Base-by-base conservation (phyloP, 2,329 filamentous ascomycete genomes). In the Fusarium ramigenum region DNA sequence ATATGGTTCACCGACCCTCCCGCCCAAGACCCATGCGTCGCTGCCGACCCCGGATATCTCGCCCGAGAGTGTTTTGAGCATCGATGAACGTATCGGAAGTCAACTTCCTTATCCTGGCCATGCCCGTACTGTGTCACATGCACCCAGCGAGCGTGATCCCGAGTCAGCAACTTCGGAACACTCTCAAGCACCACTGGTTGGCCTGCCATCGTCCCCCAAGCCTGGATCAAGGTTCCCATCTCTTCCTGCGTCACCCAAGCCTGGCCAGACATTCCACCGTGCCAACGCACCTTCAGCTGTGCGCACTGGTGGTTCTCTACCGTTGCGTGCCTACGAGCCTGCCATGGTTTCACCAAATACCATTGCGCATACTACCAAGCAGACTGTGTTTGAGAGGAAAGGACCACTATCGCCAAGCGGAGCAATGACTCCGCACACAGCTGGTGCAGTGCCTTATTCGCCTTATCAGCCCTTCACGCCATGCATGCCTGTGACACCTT, bases 381-480 rank as follows among this genome's bases (percentile, higher is more conserved):
- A 91, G 79, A 92, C 90, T 0, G 88, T 91, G 3, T 89, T 92
- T 70, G 90, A 92, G 77, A 84, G 90, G 37, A 84, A 82, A 28
- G 83, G 82, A 1, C 87, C 88, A 4, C 77, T 89, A 63, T 89
- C 89, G 7, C 90, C 91, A 6, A 82, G 82, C 1, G 89, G 87
- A 2, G 84, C 89, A 30, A 88, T 87, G 50, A 92, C 90, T 6
- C 93, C 92, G 0, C 88, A 85, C 79, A 90, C 87, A 4, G 89
- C 88, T 9, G 86, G 85, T 28, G 86, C 89, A 3, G 88, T 91
- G 28, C 93, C 93, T 4, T 95, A 95, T 81, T 90, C 89, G 62
- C 92, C 93, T 0, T 96, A 95, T 75, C 93, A 95, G 84, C 93
- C 93, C 1, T 93, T 91, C 79, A 93, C 91, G 11, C 92, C 93